Percentiles rank a stretch among this genome's conserved stretches.
These are phyloP conservation scores for Rhodamnia rubescens DNA, from an alignment of 345 rosid species.

Conservation along the genomic window DNA sequence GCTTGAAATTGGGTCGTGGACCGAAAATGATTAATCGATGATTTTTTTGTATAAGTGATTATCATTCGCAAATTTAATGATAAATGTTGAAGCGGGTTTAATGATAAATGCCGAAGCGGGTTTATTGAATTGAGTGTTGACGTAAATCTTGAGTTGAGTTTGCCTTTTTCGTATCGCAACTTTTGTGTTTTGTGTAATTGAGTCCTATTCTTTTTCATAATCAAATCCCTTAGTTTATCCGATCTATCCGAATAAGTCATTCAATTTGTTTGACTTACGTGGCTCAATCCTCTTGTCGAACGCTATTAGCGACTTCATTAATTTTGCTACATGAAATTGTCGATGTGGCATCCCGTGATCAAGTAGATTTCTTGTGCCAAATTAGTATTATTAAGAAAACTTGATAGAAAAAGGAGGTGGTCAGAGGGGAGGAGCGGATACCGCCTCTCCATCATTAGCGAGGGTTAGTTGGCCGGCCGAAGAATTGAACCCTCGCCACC, in stretches of 20 bases:
- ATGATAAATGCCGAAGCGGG: background rate
- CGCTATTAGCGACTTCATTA: background rate
- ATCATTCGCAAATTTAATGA: background rate
- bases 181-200: background rate
- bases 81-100: background rate
- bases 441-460: background rate
- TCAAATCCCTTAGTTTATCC: background rate
- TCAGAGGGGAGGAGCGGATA: background rate
- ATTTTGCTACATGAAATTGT: background rate
- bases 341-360: background rate
- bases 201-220: background rate
- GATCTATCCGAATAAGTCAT: background rate
- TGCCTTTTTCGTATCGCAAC: fast-evolving
- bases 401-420: background rate
- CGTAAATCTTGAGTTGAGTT: background rate
- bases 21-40: too few species aligned
- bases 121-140: background rate
- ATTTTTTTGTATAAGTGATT: background rate
- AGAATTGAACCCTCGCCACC: background rate
- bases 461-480: background rate
- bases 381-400: background rate
- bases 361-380: fast-evolving
- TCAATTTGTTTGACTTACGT: background rate
- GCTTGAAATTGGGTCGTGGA: too few species aligned
- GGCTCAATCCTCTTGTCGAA: background rate